Evolutionary conservation across 148 eudicot species (phyloP), one percentile per base, ranked within the genome.

Genomic region (Euryodendron excelsum): DNA sequence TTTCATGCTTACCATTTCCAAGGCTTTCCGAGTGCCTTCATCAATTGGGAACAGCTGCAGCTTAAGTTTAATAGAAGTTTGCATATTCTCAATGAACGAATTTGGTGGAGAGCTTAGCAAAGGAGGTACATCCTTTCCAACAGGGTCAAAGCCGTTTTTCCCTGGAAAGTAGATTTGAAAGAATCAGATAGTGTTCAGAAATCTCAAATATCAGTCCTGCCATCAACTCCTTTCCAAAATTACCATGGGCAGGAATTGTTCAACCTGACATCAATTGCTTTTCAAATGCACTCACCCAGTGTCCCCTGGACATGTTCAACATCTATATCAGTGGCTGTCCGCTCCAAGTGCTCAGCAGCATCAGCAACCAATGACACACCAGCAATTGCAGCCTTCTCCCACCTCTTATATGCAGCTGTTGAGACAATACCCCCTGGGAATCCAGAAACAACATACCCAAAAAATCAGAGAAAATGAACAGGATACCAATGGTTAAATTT

Each of bases 321-420:
- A 69, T 85, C 92, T 80, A 78, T 86, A 53, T 81, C 87, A 62
- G 84, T 87, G 75, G 91, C 82, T 17, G 94, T 78, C 36, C 95
- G 90, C 80, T 96, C 99, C 83, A 96, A 82, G 82, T 93, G 98
- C 88, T 93, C 99, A 78, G 99, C 99, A 82, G 99, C 99, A 85
- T 93, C 98, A 83, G 99, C 99, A 75, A 96, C 99, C 88, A 96
- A 85, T 63, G 98, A 93, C 73, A 96, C 94, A 63, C 99, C 99
- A 85, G 97, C 99, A 80, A 89, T 96, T 69, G 98, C 99, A 72
- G 97, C 99, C 89, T 93, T 92, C 74, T 96, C 98, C 99, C 98
- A 93, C 82, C 88, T 90, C 88, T 89, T 93, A 63, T 86, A 82
- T 67, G 95, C 94, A 85, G 92, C 90, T 48, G 91, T 83, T 58